Evolutionary conservation across 192 early-diverging fungal species (phyloP), one percentile per base, ranked within the genome.

Genomic region (Funneliformis geosporum): DNA sequence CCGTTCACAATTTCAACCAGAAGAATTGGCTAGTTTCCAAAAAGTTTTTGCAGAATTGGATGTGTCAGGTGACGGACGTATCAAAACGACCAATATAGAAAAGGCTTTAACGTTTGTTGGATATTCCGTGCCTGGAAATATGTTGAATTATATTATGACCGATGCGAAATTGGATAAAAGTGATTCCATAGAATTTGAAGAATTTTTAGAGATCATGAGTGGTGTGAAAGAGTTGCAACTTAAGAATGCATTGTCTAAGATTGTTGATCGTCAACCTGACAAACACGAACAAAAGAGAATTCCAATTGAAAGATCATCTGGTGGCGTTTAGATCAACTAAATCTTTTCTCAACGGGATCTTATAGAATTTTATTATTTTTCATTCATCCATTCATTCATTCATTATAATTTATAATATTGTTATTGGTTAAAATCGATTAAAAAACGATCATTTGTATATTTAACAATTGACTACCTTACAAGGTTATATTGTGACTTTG

Each of bases 171-270:
- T 88, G 76, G 84, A 87, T 69, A 84, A 86, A n/a, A 82, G 77
- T 72, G 88, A 86, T 18, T 74, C 81, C 8, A 86, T 93, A 27
- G 92, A 93, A 77, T 93, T 92, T 65, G 88, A 90, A 50, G 92
- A 93, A 80, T 93, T 93, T 81, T 83, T 93, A 79, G 91, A 91
- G 79, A 84, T 92, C 64, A 86, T 92, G 85, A 89, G 88, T 47
- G 83, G 83, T 59, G 82, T 91, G 46, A 88, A 90, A 80, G 91
- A 92, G 66, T 83, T 84, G 43, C 83, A 85, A 38, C 84, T 76
- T 64, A 84, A 87, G 23, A 82, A 83, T 21, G 86, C 82, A n/a
- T 88, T 89, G 78, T 81, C 83, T 40, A 80, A 82, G 39, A 80
- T 84, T 46, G 81, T 88, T 12, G 83, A 59, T 9, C 9, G 60